Conservation (phyloP, 2,329 filamentous ascomycete genomes). For the Raffaelea arxii region DNA sequence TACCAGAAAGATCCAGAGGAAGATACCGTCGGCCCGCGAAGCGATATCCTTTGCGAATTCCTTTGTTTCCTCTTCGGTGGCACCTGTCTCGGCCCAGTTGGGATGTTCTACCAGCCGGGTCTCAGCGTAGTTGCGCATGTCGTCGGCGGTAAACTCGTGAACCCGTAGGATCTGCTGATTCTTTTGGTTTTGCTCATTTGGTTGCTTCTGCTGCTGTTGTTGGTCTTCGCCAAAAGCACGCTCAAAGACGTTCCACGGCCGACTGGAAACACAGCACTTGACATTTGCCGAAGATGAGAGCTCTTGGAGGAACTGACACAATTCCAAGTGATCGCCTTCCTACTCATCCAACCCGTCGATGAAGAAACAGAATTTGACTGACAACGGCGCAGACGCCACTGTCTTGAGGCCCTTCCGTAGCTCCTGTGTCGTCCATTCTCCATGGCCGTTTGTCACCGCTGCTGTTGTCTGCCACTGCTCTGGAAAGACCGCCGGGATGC, state of each 20-base stretch:
- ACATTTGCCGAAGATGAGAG: not conserved
- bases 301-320: not conserved
- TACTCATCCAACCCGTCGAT: conserved; percentile 3
- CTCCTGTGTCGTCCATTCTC: not conserved
- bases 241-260: not conserved
- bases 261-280: conserved; percentile 3
- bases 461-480: not conserved
- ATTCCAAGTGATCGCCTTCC: conserved; percentile 1
- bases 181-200: too few relatives aligned
- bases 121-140: too few relatives aligned
- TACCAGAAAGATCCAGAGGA: conserved; percentile 2
- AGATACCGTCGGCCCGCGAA: not conserved
- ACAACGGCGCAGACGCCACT: not conserved
- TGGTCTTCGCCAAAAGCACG: not conserved
- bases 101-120: too few relatives aligned
- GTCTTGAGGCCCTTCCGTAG: not conserved
- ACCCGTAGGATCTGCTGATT: too few relatives aligned
- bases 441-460: not conserved
- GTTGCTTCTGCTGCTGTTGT: too few relatives aligned
- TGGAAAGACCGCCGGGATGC: not conserved
- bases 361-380: conserved; percentile 1
- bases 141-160: not conserved
- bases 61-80: too few relatives aligned
- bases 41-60: not conserved
- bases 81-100: too few relatives aligned